A percentile compares a stretch with the other conserved stretches of the same genome.
These are phyloP conservation scores for Teratosphaeriaceae sp. DNA, from an alignment of 2,329 filamentous ascomycete species.

Conservation along the genomic window DNA sequence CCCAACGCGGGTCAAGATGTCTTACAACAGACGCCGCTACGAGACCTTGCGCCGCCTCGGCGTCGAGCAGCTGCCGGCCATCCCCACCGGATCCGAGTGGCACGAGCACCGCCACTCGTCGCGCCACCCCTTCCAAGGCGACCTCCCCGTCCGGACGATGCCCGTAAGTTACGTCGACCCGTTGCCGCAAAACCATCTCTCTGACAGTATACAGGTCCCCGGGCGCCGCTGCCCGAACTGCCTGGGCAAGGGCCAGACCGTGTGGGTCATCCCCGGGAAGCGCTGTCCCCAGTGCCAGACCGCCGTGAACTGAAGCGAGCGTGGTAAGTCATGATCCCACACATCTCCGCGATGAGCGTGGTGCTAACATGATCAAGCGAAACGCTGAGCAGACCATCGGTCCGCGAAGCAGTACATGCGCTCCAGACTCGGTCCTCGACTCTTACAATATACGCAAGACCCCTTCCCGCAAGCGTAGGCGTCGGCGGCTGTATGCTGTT, in stretches of 20 bases:
- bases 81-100: slow-evolving; percentile 8
- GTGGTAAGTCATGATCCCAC: not conserved
- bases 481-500: not conserved
- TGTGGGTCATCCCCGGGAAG: slow-evolving; percentile 32
- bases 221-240: slow-evolving; percentile 27
- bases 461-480: not conserved
- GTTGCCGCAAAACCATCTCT: slow-evolving; percentile 2
- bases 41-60: slow-evolving; percentile 20
- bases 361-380: not conserved
- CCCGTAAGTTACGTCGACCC: slow-evolving; percentile 10
- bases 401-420: not conserved
- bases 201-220: slow-evolving; percentile 23
- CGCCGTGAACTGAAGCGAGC: slow-evolving; percentile 21
- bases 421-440: not conserved
- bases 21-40: slow-evolving; percentile 20
- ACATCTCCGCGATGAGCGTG: not conserved
- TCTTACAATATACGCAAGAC: not conserved
- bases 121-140: slow-evolving; percentile 7
- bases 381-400: not conserved
- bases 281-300: slow-evolving; percentile 28
- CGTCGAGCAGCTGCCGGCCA: slow-evolving; percentile 24
- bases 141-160: slow-evolving; percentile 15
- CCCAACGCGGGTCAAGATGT: too few species aligned
- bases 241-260: slow-evolving; percentile 21
- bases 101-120: slow-evolving; percentile 6